A percentile compares a stretch with the other conserved stretches of the same genome.
These are phyloP conservation scores for Kokia cookei DNA, from an alignment of 441 rosid species.

Conservation along the genomic window DNA sequence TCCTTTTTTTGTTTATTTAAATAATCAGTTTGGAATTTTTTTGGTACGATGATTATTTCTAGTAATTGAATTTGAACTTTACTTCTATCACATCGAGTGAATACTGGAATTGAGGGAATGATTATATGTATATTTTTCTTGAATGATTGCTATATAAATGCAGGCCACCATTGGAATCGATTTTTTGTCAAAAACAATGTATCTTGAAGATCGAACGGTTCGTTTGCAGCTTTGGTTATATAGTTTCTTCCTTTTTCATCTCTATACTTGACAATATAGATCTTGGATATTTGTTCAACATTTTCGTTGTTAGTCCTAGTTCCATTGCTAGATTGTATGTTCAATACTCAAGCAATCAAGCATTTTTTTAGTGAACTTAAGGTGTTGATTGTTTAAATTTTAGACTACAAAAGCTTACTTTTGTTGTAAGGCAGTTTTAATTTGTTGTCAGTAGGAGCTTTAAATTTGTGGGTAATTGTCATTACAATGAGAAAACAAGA, in stretches of 20 bases:
- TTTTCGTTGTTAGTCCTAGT: not conserved
- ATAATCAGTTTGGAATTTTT: not conserved
- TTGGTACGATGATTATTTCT: not conserved
- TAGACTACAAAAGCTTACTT: not conserved
- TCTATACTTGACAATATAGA: not conserved
- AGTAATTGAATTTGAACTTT: not conserved
- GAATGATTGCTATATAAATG: not conserved
- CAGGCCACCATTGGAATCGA: constrained; percentile 74
- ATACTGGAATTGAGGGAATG: not conserved
- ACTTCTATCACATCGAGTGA: not conserved
- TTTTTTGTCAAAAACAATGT: constrained; percentile 64
- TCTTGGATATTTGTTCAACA: not conserved
- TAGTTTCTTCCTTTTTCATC: not conserved
- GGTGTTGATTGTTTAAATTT: not conserved
- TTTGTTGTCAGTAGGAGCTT: not conserved
- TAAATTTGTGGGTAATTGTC: not conserved
- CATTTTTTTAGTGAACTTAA: not conserved
- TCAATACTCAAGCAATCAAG: not conserved
- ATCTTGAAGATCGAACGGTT: constrained; percentile 65
- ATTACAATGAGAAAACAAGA: not conserved
- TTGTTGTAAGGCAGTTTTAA: not conserved
- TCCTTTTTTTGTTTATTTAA: not conserved
- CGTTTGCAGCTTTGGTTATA: constrained; percentile 61
- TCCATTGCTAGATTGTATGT: not conserved
- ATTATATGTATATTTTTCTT: not conserved